phyloP scores from a whole-genome alignment of 768 basidiomycete genomes.

The Amanita fuliginea region DNA sequence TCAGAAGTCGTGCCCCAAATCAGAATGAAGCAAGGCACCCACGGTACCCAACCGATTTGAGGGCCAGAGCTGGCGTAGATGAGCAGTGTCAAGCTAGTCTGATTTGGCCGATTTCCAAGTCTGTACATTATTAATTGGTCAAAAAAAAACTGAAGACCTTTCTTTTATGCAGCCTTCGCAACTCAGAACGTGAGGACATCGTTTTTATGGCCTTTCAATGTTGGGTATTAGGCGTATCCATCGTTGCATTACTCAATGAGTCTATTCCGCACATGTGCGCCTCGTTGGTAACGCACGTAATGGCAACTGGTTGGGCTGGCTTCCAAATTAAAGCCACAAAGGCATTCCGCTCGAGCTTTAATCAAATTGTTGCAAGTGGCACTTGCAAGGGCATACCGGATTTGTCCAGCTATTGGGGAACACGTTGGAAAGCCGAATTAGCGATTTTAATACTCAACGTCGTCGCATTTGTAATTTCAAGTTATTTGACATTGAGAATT shows the following conservation, averaged over 20 bases:
- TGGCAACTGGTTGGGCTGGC: constrained; percentile 64
- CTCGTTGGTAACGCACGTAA: constrained; percentile 58
- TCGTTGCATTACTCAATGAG: constrained; percentile 63
- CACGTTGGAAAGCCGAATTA: constrained; percentile 50
- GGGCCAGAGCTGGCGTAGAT: constrained; percentile 18
- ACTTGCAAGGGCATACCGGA: constrained; percentile 47
- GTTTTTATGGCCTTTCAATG: constrained; percentile 71
- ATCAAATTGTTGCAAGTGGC: constrained; percentile 46
- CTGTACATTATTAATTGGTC: constrained; percentile 16
- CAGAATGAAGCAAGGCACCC: not conserved
- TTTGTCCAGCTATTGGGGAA: constrained; percentile 55
- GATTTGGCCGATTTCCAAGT: constrained; percentile 57
- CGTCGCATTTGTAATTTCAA: constrained; percentile 46
- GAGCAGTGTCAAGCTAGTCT: constrained; percentile 33
- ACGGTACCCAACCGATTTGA: not conserved
- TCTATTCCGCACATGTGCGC: constrained; percentile 76
- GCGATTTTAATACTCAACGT: constrained; percentile 53
- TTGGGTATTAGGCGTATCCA: constrained; percentile 72
- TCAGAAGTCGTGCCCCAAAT: too few species aligned
- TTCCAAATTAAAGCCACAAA: constrained; percentile 56
- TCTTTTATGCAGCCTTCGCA: constrained; percentile 35
- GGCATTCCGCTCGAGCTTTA: constrained; percentile 45
- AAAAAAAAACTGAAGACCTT: not conserved
- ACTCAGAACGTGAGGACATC: constrained; percentile 71
- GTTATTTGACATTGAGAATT: constrained; percentile 61